These are phyloP conservation scores for Microthlaspi erraticum DNA, from an alignment of 345 rosid genomes.

Conservation along the genomic window DNA sequence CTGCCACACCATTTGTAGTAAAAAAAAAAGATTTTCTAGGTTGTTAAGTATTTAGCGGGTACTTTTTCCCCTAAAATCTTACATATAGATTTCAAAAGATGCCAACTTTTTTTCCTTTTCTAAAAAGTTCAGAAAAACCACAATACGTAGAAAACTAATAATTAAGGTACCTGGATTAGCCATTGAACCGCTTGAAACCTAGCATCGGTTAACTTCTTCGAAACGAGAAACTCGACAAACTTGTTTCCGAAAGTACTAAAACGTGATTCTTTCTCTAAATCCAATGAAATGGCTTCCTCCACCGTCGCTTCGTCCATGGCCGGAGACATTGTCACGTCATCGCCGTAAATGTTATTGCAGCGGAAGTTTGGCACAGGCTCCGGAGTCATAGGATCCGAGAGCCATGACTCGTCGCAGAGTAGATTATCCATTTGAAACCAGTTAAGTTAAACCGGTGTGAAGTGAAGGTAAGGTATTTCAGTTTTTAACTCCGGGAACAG, in stretches of 20 bases:
- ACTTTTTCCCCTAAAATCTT: not conserved
- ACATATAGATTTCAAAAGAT: not conserved
- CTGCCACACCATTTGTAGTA: too few relatives aligned
- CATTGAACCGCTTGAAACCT: slow-evolving; percentile 39
- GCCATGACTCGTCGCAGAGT: slow-evolving; percentile 44
- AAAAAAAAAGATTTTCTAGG: too few relatives aligned
- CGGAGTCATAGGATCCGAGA: slow-evolving; percentile 27
- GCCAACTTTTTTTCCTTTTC: not conserved
- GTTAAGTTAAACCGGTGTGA: slow-evolving; percentile 10
- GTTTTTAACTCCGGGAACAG: slow-evolving; percentile 22
- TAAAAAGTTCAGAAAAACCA: not conserved
- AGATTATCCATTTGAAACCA: slow-evolving; percentile 41
- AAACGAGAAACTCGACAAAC: slow-evolving; percentile 30
- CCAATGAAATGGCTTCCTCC: slow-evolving; percentile 35
- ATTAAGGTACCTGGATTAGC: slow-evolving; percentile 32
- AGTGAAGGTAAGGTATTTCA: too few relatives aligned
- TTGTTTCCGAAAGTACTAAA: slow-evolving; percentile 30
- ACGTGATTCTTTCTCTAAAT: slow-evolving; percentile 40
- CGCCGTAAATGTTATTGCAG: not conserved
- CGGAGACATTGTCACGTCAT: slow-evolving; percentile 12
- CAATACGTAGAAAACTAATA: too few relatives aligned
- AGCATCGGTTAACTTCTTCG: slow-evolving; percentile 22
- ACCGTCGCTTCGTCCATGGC: slow-evolving; percentile 15
- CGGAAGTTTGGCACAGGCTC: slow-evolving; percentile 19
- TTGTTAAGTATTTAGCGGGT: not conserved